Percentiles rank a stretch among this genome's conserved stretches.
These are phyloP conservation scores for Pyricularia grisea DNA, from an alignment of 2,329 filamentous ascomycete species.

Conservation along the genomic window DNA sequence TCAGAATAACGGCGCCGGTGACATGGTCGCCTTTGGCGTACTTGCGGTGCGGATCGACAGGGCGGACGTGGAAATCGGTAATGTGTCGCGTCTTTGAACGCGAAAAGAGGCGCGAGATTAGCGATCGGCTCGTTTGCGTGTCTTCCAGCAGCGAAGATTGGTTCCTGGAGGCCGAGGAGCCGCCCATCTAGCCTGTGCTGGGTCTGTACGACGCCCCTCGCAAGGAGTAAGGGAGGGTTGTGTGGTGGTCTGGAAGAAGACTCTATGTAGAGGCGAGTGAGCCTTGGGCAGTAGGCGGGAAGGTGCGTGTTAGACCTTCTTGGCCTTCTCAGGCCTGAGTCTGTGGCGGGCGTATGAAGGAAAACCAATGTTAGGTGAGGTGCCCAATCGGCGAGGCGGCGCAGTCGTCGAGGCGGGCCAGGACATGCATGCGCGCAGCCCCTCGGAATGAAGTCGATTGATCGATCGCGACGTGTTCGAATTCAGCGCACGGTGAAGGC, in stretches of 20 bases:
- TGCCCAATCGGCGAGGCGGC: neutral
- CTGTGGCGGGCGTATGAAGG: neutral
- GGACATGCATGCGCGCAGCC: neutral
- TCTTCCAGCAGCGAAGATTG: constrained; percentile 27
- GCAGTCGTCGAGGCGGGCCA: neutral
- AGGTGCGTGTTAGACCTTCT: neutral
- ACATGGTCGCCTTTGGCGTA: constrained; percentile 70
- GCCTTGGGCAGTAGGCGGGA: neutral
- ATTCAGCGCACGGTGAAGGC: neutral
- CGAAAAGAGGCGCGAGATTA: constrained; percentile 36
- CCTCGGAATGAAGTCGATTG: neutral
- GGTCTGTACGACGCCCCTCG: constrained; percentile 3
- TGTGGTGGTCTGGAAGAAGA: neutral
- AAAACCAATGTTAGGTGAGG: neutral
- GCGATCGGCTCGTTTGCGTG: constrained; percentile 13
- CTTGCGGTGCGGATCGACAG: constrained; percentile 68
- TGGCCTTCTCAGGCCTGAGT: neutral
- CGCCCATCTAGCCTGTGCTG: constrained; percentile 32
- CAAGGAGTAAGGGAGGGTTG: neutral
- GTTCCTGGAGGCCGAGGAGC: constrained; percentile 28
- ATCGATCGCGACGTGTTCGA: neutral
- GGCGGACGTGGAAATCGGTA: constrained; percentile 68
- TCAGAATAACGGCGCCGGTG: constrained; percentile 62
- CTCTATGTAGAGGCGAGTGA: neutral
- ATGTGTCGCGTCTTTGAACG: constrained; percentile 53